Base-by-base conservation (phyloP, 116 monocot genomes). In the Zostera marina region DNA sequence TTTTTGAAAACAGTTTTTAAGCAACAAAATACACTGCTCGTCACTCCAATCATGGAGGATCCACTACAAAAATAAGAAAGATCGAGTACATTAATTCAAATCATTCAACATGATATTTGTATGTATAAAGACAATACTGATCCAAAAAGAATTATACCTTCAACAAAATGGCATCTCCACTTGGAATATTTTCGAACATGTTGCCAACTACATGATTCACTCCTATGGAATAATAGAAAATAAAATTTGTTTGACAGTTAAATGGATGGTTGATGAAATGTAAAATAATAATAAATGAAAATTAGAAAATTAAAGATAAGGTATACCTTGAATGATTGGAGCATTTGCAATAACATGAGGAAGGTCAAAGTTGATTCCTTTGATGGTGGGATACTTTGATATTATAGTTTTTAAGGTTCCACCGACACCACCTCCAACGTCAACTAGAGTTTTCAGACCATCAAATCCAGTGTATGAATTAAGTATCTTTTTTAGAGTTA, bases 341-440 rank as follows among this genome's bases (percentile, higher is more conserved):
- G 80, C 59, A 65, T 68, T 51, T 13, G 41, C 49, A 40, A 63
- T 63, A 40, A 63, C 63, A 40, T 52, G 49, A 49, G 63, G 78
- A 8, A 84, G 74, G 41, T 80, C 80, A 49, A 72, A 85, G 53
- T 80, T 85, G 47, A 77, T 72, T 7, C 77, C 80, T 52, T 72
- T 67, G 60, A 80, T 70, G 7, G 62, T 46, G 0, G 77, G 61
- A 56, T 80, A 22, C 52, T 64, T 63, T 3, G 80, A 67, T 42
- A 72, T 57, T 64, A 85, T 72, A 57, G 64, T 70, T 52, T 42
- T 20, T 1, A 85, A 56, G 11, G 74, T 63, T 5, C 72, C 58
- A 10, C 80, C 85, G 59, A 67, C 26, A n/a, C 54, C 44, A 11
- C 66, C 66, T n/a, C 66, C 66, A 0, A 66, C 66, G 44, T 84